Percentiles rank a stretch among this genome's conserved stretches.
phyloP scores from a whole-genome alignment of 768 basidiomycete genomes.

The Hericium rajendrae region DNA sequence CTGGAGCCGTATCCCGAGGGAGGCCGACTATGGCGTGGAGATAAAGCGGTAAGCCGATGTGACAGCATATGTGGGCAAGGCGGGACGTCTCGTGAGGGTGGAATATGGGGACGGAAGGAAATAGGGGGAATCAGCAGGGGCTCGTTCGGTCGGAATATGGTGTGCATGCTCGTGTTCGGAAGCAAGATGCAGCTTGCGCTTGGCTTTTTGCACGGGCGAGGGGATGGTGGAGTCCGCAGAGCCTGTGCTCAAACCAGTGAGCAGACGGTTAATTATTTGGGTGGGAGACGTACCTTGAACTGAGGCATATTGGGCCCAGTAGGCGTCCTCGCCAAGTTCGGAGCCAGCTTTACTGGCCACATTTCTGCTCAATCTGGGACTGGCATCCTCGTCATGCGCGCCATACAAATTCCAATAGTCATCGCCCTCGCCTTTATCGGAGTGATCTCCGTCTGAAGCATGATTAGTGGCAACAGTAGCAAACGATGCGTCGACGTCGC shows the following conservation, averaged over 20 bases:
- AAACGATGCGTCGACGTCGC: constrained; percentile 16
- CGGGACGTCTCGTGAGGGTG: constrained; percentile 18
- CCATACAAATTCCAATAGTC: constrained; percentile 66
- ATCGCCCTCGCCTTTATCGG: constrained; percentile 32
- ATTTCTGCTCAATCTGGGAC: constrained; percentile 12
- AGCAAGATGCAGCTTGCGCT: constrained; percentile 19
- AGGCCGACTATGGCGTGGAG: constrained; percentile 14
- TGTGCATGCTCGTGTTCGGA: not conserved
- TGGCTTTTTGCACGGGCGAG: constrained; percentile 28
- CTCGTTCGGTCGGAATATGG: constrained; percentile 11
- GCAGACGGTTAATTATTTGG: not conserved
- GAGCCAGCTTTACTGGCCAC: constrained; percentile 17
- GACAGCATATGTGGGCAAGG: constrained; percentile 22
- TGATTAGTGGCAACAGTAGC: constrained; percentile 13
- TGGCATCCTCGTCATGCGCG: constrained; percentile 22
- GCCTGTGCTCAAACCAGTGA: constrained; percentile 29
- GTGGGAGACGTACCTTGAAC: constrained; percentile 48
- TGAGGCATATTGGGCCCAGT: constrained; percentile 66
- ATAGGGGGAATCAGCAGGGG: constrained; percentile 15
- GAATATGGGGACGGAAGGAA: constrained; percentile 8
- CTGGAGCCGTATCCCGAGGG: not conserved
- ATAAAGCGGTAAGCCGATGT: constrained; percentile 18
- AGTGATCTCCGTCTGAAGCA: not conserved
- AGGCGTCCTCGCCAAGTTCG: constrained; percentile 44
- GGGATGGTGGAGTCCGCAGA: constrained; percentile 66